phyloP scores from a whole-genome alignment of 2,329 filamentous ascomycete genomes.

The Clarireedia hainanense region DNA sequence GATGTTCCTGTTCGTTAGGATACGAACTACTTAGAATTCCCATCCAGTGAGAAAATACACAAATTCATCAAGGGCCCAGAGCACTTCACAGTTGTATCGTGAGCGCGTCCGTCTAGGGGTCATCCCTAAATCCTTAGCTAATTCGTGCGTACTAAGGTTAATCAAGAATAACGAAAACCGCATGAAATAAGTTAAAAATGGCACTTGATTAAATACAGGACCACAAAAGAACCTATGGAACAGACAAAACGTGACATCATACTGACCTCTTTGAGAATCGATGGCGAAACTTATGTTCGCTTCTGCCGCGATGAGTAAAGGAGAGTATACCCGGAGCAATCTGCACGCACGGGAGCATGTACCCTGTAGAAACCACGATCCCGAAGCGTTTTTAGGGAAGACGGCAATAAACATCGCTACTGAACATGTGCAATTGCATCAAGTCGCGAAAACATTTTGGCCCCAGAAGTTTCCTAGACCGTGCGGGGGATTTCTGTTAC shows the following conservation, averaged over 20 bases:
- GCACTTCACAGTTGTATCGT: neutral
- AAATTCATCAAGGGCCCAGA: neutral
- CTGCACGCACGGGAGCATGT: too few species aligned
- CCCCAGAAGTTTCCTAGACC: neutral
- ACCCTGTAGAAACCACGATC: too few species aligned
- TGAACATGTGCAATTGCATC: neutral
- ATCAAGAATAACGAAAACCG: neutral
- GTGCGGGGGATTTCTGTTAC: constrained; percentile 3
- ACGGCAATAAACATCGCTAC: too few species aligned
- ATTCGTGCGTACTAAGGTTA: neutral
- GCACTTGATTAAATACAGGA: neutral
- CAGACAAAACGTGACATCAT: too few species aligned
- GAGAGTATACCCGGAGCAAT: too few species aligned
- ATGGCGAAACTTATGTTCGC: too few species aligned
- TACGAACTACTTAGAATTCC: neutral
- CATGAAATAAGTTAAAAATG: neutral
- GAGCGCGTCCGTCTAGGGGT: neutral
- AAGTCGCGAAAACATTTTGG: neutral
- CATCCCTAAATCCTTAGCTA: neutral
- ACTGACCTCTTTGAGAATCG: too few species aligned
- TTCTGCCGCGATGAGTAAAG: too few species aligned
- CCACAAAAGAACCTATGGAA: too few species aligned
- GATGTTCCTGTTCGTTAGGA: constrained; percentile 19
- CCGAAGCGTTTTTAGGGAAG: too few species aligned
- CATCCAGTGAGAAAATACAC: neutral